These are phyloP conservation scores for Protostelium mycophagum DNA, from an alignment of 78 protist species.

Conservation along the genomic window DNA sequence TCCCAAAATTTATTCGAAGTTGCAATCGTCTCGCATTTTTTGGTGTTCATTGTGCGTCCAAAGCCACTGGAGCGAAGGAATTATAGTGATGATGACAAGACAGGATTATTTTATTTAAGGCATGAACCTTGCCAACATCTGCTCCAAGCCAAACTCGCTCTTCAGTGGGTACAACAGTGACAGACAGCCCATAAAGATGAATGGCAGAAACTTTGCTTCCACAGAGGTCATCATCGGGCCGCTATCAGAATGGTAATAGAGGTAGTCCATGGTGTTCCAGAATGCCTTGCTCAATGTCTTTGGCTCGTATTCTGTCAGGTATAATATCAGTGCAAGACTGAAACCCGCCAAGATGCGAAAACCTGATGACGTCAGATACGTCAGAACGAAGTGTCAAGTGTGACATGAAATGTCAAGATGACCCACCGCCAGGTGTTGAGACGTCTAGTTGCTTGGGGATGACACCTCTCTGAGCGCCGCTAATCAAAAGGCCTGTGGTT, in stretches of 20 bases:
- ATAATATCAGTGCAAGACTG: constrained; percentile 61
- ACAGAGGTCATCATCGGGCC: constrained; percentile 36
- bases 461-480: constrained; percentile 25
- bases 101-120: no score
- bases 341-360: constrained; percentile 64
- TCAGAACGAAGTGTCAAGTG: neutral
- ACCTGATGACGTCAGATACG: constrained; percentile 9
- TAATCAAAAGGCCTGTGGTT: constrained; percentile 30
- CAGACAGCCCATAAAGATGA: constrained; percentile 13
- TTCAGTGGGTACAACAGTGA: constrained; percentile 7
- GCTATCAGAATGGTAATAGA: constrained; percentile 56
- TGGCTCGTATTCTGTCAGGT: constrained; percentile 68
- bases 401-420: neutral
- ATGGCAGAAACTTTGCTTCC: constrained; percentile 32
- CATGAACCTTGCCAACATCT: neutral
- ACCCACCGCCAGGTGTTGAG: constrained; percentile 19
- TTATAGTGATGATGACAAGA: no score
- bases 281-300: constrained; percentile 37
- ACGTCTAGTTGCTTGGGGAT: constrained; percentile 29
- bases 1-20: no score
- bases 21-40: no score
- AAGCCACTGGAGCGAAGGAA: no score
- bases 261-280: constrained; percentile 46
- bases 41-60: no score
- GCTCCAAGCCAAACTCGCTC: neutral